Evolutionary conservation across 73 alveolate species (phyloP).

Genomic region (Durusdinium trenchii): DNA sequence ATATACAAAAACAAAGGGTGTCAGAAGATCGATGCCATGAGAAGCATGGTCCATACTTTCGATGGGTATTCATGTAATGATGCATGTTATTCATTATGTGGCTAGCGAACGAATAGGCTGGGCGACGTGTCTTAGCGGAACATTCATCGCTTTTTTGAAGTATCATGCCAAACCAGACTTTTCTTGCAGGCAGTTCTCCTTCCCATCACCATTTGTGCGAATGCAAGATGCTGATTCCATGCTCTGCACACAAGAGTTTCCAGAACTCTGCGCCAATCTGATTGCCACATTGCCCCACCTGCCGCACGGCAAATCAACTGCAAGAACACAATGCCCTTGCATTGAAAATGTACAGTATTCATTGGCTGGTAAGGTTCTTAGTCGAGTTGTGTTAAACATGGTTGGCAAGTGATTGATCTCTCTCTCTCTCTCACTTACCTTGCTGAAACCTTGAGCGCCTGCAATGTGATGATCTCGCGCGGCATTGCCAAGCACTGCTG

Average conservation of each 20-base stretch:
- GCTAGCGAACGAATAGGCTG: too few relatives aligned
- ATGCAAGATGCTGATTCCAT: constrained; percentile 98
- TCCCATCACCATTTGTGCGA: constrained; percentile 96
- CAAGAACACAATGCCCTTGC: neutral
- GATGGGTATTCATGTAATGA: too few relatives aligned
- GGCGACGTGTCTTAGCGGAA: too few relatives aligned
- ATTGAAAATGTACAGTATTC: neutral
- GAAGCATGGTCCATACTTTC: too few relatives aligned
- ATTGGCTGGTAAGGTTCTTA: neutral
- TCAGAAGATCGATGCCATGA: too few relatives aligned
- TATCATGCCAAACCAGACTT: too few relatives aligned
- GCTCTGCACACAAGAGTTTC: constrained; percentile 99
- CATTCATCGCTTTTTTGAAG: too few relatives aligned
- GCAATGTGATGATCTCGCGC: constrained; percentile 99
- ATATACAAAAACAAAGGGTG: too few relatives aligned
- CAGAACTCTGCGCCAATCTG: constrained; percentile 99
- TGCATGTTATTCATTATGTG: too few relatives aligned
- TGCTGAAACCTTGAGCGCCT: neutral
- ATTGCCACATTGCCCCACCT: constrained; percentile 99
- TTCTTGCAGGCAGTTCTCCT: too few relatives aligned
- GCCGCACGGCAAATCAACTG: constrained; percentile 7
- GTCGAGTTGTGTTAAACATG: neutral
- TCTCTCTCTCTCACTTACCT: neutral
- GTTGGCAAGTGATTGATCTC: neutral
- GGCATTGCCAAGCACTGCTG: constrained; percentile 99